phyloP scores from a whole-genome alignment of 2,329 filamentous ascomycete species.

The Celoporthe dispersa region DNA sequence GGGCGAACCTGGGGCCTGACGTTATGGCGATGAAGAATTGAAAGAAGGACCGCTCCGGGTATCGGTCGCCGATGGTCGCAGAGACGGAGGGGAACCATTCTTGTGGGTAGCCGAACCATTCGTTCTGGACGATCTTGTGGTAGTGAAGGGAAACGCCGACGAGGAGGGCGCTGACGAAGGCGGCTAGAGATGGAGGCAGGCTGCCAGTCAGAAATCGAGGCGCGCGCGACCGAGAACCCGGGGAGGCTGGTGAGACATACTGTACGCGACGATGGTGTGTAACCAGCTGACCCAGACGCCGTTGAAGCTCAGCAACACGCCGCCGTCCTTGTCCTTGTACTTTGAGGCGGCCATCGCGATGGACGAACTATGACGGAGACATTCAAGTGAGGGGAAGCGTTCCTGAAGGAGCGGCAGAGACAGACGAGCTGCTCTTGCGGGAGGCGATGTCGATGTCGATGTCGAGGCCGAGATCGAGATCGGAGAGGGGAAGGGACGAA shows the following conservation, averaged over 20 bases:
- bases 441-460: not conserved
- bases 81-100: slow-evolving; percentile 98
- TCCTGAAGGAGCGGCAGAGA: slow-evolving; percentile 1
- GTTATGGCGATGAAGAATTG: slow-evolving; percentile 97
- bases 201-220: slow-evolving; percentile 24
- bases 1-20: slow-evolving; percentile 88
- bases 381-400: not conserved
- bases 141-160: slow-evolving; percentile 86
- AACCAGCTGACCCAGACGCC: slow-evolving; percentile 89
- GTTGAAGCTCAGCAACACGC: slow-evolving; percentile 68
- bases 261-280: slow-evolving; percentile 84
- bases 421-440: slow-evolving; percentile 8
- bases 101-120: slow-evolving; percentile 90
- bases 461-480: not conserved
- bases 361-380: not conserved
- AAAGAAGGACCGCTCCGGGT: slow-evolving; percentile 95
- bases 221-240: not conserved
- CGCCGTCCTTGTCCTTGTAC: slow-evolving; percentile 70
- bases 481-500: not conserved
- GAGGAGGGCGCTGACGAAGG: slow-evolving; percentile 84
- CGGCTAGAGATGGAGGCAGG: slow-evolving; percentile 53
- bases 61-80: slow-evolving; percentile 94
- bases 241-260: slow-evolving; percentile 50
- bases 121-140: slow-evolving; percentile 96
- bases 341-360: slow-evolving; percentile 47